Evolutionary conservation across 352 stramenopile genomes (phyloP), one percentile per base, ranked within the genome.

Genomic region (Phytopythium mirpurense): DNA sequence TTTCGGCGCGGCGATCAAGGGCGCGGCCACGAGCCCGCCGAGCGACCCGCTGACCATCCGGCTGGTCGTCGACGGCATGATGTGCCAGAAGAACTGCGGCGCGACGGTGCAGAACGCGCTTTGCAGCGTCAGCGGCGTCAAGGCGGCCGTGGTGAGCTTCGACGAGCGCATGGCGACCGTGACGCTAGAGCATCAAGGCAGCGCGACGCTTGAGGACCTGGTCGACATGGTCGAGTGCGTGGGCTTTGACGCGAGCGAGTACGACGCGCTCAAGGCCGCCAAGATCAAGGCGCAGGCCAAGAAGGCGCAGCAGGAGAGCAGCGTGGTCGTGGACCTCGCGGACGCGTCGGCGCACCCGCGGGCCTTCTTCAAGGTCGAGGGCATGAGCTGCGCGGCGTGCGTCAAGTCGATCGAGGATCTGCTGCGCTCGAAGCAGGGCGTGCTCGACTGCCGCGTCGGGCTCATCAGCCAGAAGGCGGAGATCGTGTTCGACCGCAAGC

Each of bases 71-170:
- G 91, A 98, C 59, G 91, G 91, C 44, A 97, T 97, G 80, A 97
- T 96, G 70, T 97, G 90, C 49, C 88, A 98, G 69, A 98, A 98
- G 51, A 98, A 98, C 67, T 97, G 93, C 61, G 96, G 96, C 50
- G 88, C 66, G 35, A 97, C 90, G 6, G 87, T 97, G 5, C 58
- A 90, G 64, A 93, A 92, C 63, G 86, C 88, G 35, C 63, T 97
- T 54, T 56, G 65, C n/a, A 68, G 61, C n/a, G 81, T 95, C 29
- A 65, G 83, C 46, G 85, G 86, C 51, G 90, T 97, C 37, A 43
- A 65, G 35, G 53, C 58, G 18, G 89, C 66, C 1, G 68, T 88
- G 19, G 87, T 96, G 19, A 63, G 60, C 38, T 94, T 95, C 51
- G 78, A 87, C 27, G 79, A 86, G 59, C 71, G 74, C 44, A 72